These are phyloP conservation scores for Durusdinium trenchii DNA, from an alignment of 73 alveolate species.

Conservation along the genomic window DNA sequence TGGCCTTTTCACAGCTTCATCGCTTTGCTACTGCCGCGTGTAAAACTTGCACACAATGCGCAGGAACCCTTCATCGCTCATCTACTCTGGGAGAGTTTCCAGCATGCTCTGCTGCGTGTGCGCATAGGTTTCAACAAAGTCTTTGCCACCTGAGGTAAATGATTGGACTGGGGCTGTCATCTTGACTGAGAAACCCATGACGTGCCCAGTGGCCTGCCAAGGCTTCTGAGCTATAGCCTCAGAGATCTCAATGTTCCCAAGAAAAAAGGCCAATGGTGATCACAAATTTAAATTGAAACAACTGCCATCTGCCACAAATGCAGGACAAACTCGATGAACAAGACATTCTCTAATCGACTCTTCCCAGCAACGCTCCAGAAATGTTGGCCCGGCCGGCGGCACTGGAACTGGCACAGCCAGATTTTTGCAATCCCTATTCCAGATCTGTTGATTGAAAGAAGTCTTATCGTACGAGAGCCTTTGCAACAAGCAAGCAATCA, in stretches of 20 bases:
- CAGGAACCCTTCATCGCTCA: too few relatives aligned
- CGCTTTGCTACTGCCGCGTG: too few relatives aligned
- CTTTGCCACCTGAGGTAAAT: slow-evolving; percentile 39
- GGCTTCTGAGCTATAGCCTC: slow-evolving; percentile 68
- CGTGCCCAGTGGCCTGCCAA: slow-evolving; percentile 39
- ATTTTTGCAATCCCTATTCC: neutral
- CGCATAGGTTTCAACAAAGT: slow-evolving; percentile 59
- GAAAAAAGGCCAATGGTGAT: too few relatives aligned
- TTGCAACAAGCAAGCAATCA: neutral
- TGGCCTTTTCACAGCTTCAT: too few relatives aligned
- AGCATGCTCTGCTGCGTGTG: too few relatives aligned
- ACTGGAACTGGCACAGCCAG: neutral
- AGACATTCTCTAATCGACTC: too few relatives aligned
- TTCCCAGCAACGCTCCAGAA: slow-evolving; percentile 57
- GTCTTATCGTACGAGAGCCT: neutral
- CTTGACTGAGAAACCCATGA: neutral
- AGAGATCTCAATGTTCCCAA: neutral
- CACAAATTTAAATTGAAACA: neutral
- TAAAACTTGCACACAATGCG: too few relatives aligned
- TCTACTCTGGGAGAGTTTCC: too few relatives aligned
- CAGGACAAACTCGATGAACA: too few relatives aligned
- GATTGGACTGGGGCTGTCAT: too few relatives aligned
- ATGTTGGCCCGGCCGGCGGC: slow-evolving; percentile 78
- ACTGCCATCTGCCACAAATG: too few relatives aligned
- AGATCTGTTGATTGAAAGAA: neutral